Conservation (phyloP, 2,329 filamentous ascomycete genomes). For the Allantophomopsis lycopodina region DNA sequence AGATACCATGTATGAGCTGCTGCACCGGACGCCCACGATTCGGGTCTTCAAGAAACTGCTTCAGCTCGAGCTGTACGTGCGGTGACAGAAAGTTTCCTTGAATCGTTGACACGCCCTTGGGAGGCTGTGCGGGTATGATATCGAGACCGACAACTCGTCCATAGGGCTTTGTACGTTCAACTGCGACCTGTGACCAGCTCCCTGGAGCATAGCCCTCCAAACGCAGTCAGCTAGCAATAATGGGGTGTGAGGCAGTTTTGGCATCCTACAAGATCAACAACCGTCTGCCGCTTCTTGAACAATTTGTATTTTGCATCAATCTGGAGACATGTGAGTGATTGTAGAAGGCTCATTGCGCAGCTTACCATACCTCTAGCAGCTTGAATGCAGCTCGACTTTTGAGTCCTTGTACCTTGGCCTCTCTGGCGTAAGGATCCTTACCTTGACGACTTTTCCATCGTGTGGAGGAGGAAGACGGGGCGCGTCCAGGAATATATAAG, state of each 20-base stretch:
- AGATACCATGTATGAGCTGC: conserved; percentile 6
- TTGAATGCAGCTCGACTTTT: conserved; percentile 94
- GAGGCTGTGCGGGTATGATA: conserved; percentile 83
- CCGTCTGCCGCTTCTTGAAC: conserved; percentile 68
- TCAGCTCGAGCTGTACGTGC: conserved; percentile 61
- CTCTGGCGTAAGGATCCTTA: conserved; percentile 56
- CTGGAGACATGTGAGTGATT: conserved; percentile 23
- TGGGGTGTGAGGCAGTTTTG: background rate
- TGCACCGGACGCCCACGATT: conserved; percentile 36
- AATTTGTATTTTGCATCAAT: conserved; percentile 72
- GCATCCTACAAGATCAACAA: conserved; percentile 67
- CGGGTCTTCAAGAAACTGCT: conserved; percentile 58
- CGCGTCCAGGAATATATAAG: background rate
- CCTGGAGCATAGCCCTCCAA: conserved; percentile 62
- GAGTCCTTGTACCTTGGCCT: conserved; percentile 65
- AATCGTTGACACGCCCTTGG: conserved; percentile 81
- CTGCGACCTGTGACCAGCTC: conserved; percentile 68
- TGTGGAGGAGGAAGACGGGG: conserved; percentile 42
- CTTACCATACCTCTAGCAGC: conserved; percentile 54
- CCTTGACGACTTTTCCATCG: conserved; percentile 74
- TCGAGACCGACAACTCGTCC: conserved; percentile 86
- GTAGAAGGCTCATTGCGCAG: background rate
- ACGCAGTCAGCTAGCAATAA: background rate
- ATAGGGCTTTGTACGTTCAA: conserved; percentile 60
- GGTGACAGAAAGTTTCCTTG: conserved; percentile 85